A percentile compares a stretch with the other conserved stretches of the same genome.
phyloP scores from a whole-genome alignment of 306 rosid species.

The Boehmeria nivea region DNA sequence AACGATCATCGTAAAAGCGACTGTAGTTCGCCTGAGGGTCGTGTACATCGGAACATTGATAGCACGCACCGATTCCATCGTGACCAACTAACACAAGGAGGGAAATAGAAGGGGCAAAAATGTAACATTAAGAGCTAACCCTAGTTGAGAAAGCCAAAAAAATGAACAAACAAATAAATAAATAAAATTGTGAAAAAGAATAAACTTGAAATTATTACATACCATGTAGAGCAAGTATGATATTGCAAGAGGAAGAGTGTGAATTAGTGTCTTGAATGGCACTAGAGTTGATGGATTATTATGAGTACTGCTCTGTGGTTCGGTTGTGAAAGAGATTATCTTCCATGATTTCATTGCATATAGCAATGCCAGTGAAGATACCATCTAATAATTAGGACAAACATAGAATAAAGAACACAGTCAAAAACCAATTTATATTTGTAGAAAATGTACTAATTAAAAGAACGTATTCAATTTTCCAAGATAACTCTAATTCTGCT shows the following conservation, averaged over 20 bases:
- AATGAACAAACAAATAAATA: neutral
- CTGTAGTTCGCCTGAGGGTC: slow-evolving; percentile 61
- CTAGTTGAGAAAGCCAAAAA: neutral
- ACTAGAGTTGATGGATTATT: slow-evolving; percentile 41
- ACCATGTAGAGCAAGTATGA: slow-evolving; percentile 62
- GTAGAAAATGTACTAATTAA: too few species aligned
- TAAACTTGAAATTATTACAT: slow-evolving; percentile 20
- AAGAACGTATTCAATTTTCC: too few species aligned
- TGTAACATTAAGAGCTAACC: slow-evolving; percentile 11
- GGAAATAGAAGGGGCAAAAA: neutral
- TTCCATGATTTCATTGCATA: slow-evolving; percentile 42
- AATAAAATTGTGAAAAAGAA: neutral
- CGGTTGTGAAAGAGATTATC: slow-evolving; percentile 56
- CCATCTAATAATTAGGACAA: slow-evolving; percentile 33
- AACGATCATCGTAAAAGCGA: slow-evolving; percentile 61
- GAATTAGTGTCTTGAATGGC: slow-evolving; percentile 36
- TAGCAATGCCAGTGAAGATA: slow-evolving; percentile 44
- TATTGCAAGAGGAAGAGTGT: slow-evolving; percentile 57
- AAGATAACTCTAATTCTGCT: too few species aligned
- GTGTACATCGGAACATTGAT: slow-evolving; percentile 72
- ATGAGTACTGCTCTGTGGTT: slow-evolving; percentile 28
- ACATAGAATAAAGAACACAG: slow-evolving; percentile 9
- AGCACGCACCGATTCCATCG: slow-evolving; percentile 74
- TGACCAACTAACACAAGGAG: slow-evolving; percentile 46
- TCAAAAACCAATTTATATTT: too few species aligned